Evolutionary conservation across 768 basidiomycete genomes (phyloP).

Genomic region (Cystoderma amianthinum): DNA sequence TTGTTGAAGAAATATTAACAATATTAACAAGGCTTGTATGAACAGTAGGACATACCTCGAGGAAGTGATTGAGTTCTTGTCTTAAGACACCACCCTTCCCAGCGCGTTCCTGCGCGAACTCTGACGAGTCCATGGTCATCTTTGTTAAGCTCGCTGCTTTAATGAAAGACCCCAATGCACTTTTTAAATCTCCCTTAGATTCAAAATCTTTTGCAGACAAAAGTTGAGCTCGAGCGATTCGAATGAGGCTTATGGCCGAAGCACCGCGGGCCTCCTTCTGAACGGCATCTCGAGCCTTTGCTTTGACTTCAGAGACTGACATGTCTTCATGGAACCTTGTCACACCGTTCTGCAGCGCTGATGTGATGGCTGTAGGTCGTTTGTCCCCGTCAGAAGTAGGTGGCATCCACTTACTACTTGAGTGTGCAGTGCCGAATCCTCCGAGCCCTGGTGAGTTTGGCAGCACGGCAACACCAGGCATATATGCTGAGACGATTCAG

Average conservation of each 20-base stretch:
- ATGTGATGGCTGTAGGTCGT: conserved; percentile 11
- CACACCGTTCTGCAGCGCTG: conserved; percentile 16
- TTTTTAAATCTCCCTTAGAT: conserved; percentile 50
- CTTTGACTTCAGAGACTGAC: conserved; percentile 35
- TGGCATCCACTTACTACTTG: conserved; percentile 17
- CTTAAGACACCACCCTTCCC: conserved; percentile 48
- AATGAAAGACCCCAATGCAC: conserved; percentile 52
- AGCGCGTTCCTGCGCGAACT: conserved; percentile 44
- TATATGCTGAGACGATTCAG: conserved; percentile 4
- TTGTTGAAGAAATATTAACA: conserved; percentile 2
- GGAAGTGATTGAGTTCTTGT: conserved; percentile 60
- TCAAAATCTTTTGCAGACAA: conserved; percentile 46
- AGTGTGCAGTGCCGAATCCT: conserved; percentile 19
- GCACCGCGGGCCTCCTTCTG: conserved; percentile 48
- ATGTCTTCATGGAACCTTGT: conserved; percentile 22
- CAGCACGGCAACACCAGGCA: conserved; percentile 21
- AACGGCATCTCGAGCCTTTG: conserved; percentile 37
- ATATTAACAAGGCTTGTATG: conserved; percentile 5
- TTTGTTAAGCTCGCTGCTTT: conserved; percentile 54
- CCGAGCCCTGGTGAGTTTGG: conserved; percentile 16
- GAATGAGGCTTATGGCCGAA: conserved; percentile 55
- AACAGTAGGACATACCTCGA: conserved; percentile 47
- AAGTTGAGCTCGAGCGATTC: conserved; percentile 52
- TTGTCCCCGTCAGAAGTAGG: conserved; percentile 8
- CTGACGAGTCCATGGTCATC: conserved; percentile 52